A percentile compares a stretch with the other conserved stretches of the same genome.
Conservation (phyloP, 2,329 filamentous ascomycete species). For the Cryphonectria radicalis region DNA sequence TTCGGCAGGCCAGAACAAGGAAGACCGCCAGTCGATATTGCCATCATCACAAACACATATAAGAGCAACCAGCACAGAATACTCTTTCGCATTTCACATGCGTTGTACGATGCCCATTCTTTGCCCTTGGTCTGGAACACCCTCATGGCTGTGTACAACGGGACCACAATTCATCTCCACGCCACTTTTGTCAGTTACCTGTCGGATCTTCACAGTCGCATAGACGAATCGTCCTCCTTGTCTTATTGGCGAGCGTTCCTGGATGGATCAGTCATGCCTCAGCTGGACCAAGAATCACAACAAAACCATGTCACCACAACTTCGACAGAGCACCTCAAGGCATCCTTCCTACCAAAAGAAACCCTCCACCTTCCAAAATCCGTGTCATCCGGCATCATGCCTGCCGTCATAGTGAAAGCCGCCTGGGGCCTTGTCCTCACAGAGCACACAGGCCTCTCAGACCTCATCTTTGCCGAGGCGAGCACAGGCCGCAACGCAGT, state of each 20-base stretch:
- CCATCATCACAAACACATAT: neutral
- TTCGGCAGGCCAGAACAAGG: neutral
- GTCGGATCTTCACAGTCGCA: neutral
- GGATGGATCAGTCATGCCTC: neutral
- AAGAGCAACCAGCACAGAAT: neutral
- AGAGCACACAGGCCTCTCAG: neutral
- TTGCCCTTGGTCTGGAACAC: neutral
- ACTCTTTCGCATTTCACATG: neutral
- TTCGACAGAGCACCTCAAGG: neutral
- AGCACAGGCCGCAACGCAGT: neutral
- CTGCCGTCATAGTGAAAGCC: neutral
- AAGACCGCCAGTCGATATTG: neutral
- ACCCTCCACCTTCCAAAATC: neutral
- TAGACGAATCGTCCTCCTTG: neutral
- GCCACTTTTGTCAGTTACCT: neutral
- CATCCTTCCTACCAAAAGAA: neutral
- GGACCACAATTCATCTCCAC: neutral
- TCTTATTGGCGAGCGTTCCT: neutral
- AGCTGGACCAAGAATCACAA: neutral
- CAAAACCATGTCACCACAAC: neutral
- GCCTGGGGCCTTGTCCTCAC: neutral
- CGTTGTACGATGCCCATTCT: neutral
- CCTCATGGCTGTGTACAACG: neutral
- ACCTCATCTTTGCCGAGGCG: neutral
- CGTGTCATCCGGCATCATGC: neutral